phyloP scores from a whole-genome alignment of 331 rosid genomes.

The Pyrus hybrid region DNA sequence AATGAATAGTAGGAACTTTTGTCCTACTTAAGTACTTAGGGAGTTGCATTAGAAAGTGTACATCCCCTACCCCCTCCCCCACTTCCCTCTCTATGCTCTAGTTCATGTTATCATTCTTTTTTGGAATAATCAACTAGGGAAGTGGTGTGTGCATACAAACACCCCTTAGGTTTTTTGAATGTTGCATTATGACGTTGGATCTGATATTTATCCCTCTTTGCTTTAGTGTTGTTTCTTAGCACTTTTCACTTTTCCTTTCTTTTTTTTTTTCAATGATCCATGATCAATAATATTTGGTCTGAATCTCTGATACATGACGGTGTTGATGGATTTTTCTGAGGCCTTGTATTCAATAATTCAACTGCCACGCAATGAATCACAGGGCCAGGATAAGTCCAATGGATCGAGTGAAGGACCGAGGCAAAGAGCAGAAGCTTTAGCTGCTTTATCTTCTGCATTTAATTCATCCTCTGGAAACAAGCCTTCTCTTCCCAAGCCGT shows the following conservation, averaged over 20 bases:
- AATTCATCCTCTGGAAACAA: slow-evolving; percentile 48
- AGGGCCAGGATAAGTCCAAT: slow-evolving; percentile 60
- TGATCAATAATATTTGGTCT: neutral
- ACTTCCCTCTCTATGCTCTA: neutral
- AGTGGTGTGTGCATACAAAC: neutral
- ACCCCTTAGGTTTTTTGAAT: neutral
- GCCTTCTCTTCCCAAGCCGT: slow-evolving; percentile 31
- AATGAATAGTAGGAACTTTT: neutral
- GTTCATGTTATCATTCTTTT: neutral
- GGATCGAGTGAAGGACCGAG: slow-evolving; percentile 72
- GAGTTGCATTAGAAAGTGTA: neutral
- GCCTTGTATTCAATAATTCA: neutral
- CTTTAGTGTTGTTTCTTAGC: neutral
- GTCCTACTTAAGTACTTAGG: neutral
- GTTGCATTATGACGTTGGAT: neutral
- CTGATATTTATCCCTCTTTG: neutral
- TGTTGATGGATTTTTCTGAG: neutral
- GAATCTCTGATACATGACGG: neutral
- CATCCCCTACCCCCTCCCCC: neutral
- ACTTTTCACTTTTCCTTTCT: neutral
- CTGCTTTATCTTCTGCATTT: slow-evolving; percentile 85
- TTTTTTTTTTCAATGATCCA: neutral
- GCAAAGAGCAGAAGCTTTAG: slow-evolving; percentile 98
- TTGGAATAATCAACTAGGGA: neutral
- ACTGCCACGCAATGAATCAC: neutral